Evolutionary conservation across 1,284 basidiomycete genomes (phyloP), one percentile per base, ranked within the genome.

Genomic region (Pseudozyma hubeiensis): DNA sequence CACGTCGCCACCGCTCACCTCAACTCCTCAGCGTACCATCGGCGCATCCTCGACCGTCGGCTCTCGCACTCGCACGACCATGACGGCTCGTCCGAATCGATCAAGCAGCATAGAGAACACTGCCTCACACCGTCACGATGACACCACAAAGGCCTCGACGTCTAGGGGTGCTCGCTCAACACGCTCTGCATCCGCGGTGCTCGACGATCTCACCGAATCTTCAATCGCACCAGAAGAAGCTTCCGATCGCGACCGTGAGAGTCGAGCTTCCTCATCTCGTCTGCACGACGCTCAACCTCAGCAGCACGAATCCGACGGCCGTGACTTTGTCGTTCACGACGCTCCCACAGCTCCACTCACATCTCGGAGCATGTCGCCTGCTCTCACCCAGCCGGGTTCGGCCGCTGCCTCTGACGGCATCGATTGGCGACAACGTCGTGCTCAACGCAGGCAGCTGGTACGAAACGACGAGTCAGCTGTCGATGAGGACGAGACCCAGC

Each of bases 191-290:
- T 74, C 65, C 9, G 51, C 65, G 4, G 47, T 68, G 41, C 62
- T 74, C 16, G 71, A 74, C 34, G 65, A 74, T 29, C 62, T 74
- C 41, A 74, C 71, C 7, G 71, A 64, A 45, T 68, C 65, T 1
- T 74, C 71, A 40, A 74, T 74, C 47, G 65, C 71, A 3, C 59
- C 65, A 6, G 58, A 74, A 13, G 65, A 74, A 7, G 54, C 30
- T 0, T 39, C 54, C 6, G 52, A 63, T 19, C 40, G 31, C 24
- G 41, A 63, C 7, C 45, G 14, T 3, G 48, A 53, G 40, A 19
- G 35, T 10, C 34, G 19, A 33, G 48, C 46, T 29, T 24, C 43
- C 5, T 39, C 57, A 8, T 13, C 52, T 5, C 37, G 49, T 8
- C 31, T 44, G 4, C 39, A 33, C 24, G 35, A 50, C 3, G 8